Conservation (phyloP, 1,284 basidiomycete species). For the Trichosporon sp. region DNA sequence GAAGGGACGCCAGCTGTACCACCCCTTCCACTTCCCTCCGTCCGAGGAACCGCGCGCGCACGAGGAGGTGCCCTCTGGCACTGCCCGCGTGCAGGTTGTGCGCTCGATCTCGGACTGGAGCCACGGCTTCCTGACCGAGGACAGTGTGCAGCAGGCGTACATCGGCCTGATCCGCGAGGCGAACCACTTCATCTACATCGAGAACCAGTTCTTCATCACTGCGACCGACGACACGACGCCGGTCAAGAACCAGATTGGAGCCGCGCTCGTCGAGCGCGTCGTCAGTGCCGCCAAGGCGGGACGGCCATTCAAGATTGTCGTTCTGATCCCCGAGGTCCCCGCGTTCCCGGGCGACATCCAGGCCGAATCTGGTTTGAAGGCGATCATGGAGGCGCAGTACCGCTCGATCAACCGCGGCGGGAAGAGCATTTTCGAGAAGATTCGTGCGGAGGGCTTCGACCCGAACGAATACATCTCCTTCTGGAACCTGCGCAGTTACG, state of each 20-base stretch:
- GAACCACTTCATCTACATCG: conserved; percentile 86
- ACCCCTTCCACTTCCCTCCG: conserved; percentile 56
- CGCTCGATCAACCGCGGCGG: conserved; percentile 85
- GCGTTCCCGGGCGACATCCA: conserved; percentile 72
- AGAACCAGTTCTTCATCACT: conserved; percentile 93
- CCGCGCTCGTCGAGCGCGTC: conserved; percentile 79
- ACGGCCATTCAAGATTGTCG: conserved; percentile 74
- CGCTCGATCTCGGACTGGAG: conserved; percentile 88
- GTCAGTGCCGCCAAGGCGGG: conserved; percentile 71
- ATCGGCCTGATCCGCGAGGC: conserved; percentile 79
- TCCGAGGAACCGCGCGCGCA: conserved; percentile 45
- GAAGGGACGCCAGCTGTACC: conserved; percentile 48
- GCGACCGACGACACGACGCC: conserved; percentile 64
- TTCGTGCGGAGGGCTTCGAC: conserved; percentile 76
- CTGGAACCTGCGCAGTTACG: conserved; percentile 86
- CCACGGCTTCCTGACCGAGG: conserved; percentile 81
- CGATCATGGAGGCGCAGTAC: conserved; percentile 58
- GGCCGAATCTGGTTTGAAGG: conserved; percentile 67
- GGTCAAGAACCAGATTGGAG: conserved; percentile 77
- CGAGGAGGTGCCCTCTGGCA: conserved; percentile 50
- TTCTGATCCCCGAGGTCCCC: conserved; percentile 70
- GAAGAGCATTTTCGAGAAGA: conserved; percentile 78
- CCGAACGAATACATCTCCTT: conserved; percentile 69
- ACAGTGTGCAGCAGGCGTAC: conserved; percentile 78
- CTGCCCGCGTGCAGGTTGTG: conserved; percentile 57